Evolutionary conservation across 805 yeast genomes (phyloP).

Genomic region (Sugiyamaella marilandica): DNA sequence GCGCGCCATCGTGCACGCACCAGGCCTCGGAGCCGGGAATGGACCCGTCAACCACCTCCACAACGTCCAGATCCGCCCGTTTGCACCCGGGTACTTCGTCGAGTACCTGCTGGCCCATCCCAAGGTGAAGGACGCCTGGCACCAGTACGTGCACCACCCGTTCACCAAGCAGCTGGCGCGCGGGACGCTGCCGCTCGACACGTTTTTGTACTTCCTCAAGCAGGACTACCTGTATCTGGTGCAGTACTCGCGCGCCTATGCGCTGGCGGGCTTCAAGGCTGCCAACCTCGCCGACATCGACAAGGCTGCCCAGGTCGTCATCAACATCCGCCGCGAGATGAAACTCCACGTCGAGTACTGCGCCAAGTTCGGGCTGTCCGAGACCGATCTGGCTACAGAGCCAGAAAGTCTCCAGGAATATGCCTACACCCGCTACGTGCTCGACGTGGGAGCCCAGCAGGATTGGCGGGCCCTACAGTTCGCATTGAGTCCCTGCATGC

Average conservation of each 20-base stretch:
- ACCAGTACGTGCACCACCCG: conserved; percentile 52
- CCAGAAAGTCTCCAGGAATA: conserved; percentile 52
- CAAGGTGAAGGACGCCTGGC: conserved; percentile 51
- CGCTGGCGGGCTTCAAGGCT: conserved; percentile 58
- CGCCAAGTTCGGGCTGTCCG: conserved; percentile 37
- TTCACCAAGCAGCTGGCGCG: conserved; percentile 53
- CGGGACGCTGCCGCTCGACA: conserved; percentile 44
- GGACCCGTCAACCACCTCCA: conserved; percentile 75
- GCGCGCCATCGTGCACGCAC: conserved; percentile 50
- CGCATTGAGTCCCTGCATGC: conserved; percentile 70
- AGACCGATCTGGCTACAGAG: conserved; percentile 41
- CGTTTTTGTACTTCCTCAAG: conserved; percentile 50
- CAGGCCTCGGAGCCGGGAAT: conserved; percentile 47
- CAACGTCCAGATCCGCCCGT: conserved; percentile 31
- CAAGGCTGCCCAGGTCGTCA: conserved; percentile 41
- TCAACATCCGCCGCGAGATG: conserved; percentile 52
- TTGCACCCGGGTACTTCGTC: conserved; percentile 38
- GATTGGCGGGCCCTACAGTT: conserved; percentile 63
- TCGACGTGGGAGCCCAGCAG: conserved; percentile 46
- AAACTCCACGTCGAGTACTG: conserved; percentile 51
- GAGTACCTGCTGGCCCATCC: conserved; percentile 56
- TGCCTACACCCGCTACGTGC: conserved; percentile 57
- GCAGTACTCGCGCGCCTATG: conserved; percentile 64
- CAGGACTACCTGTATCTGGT: conserved; percentile 68
- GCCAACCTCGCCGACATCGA: conserved; percentile 49